Conservation (phyloP, 108 stramenopile genomes). For the Aurantiochytrium sp. region DNA sequence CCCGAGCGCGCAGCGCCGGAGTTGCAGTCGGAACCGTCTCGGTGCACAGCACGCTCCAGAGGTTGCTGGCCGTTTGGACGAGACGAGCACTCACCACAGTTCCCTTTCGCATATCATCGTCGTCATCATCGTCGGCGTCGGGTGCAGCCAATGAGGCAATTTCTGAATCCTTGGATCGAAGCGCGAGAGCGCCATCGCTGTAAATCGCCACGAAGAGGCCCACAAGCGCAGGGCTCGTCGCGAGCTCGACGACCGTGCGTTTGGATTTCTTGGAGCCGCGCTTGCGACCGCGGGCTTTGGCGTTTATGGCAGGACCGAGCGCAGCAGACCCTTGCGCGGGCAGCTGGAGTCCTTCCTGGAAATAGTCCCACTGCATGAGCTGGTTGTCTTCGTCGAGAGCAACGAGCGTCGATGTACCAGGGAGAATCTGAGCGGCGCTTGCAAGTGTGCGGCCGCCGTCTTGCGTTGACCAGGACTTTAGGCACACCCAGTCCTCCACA, state of each 20-base stretch:
- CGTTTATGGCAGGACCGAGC: background rate
- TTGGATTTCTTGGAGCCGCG: background rate
- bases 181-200: background rate
- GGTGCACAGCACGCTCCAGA: background rate
- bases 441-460: background rate
- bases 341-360: conserved; percentile 3
- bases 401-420: background rate
- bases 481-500: background rate
- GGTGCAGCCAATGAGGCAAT: background rate
- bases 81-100: background rate
- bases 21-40: background rate
- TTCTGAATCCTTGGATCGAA: background rate
- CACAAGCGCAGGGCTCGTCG: background rate
- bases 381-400: background rate
- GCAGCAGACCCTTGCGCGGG: background rate
- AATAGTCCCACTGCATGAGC: background rate
- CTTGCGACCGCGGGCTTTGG: background rate
- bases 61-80: background rate
- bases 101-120: no score
- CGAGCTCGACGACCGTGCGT: background rate
- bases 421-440: background rate
- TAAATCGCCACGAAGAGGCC: background rate
- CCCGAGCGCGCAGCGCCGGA: background rate
- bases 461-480: background rate
- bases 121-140: background rate